Percentiles rank a stretch among this genome's conserved stretches.
phyloP scores from a whole-genome alignment of 2,329 filamentous ascomycete genomes.

The Nigrospora oryzae region DNA sequence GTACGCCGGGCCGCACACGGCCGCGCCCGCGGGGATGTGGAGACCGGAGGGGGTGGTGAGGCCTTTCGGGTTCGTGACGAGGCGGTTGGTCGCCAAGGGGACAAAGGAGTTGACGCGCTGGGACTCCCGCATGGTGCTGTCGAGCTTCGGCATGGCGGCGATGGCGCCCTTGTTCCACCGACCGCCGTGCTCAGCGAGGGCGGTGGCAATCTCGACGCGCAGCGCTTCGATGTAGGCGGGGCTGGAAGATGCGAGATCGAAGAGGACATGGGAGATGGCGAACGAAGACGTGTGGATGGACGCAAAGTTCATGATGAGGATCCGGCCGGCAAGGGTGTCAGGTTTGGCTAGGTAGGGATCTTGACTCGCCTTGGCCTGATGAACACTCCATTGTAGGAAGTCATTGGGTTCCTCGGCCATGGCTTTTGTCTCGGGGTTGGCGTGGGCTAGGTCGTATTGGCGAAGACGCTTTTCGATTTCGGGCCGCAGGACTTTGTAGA shows the following conservation, averaged over 20 bases:
- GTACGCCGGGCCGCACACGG: conserved; percentile 19
- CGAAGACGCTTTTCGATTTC: conserved; percentile 16
- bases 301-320: conserved; percentile 34
- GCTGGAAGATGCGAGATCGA: conserved; percentile 29
- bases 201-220: conserved; percentile 29
- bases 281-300: conserved; percentile 40
- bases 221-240: conserved; percentile 31
- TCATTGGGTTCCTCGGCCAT: conserved; percentile 27
- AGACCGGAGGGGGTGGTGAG: conserved; percentile 24
- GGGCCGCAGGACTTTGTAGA: conserved; percentile 13
- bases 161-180: conserved; percentile 24
- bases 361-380: conserved; percentile 21
- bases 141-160: conserved; percentile 25
- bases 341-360: conserved; percentile 14
- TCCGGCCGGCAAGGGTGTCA: conserved; percentile 25
- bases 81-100: conserved; percentile 14
- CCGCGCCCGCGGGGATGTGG: conserved; percentile 18
- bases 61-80: conserved; percentile 13
- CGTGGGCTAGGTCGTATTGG: conserved; percentile 11
- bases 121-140: conserved; percentile 31
- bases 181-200: conserved; percentile 17
- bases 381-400: conserved; percentile 35
- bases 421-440: conserved; percentile 10
- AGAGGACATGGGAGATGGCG: conserved; percentile 28
- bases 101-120: conserved; percentile 24